Evolutionary conservation across 192 early-diverging fungal genomes (phyloP).

Genomic region (Chytriomyces hyalinus): DNA sequence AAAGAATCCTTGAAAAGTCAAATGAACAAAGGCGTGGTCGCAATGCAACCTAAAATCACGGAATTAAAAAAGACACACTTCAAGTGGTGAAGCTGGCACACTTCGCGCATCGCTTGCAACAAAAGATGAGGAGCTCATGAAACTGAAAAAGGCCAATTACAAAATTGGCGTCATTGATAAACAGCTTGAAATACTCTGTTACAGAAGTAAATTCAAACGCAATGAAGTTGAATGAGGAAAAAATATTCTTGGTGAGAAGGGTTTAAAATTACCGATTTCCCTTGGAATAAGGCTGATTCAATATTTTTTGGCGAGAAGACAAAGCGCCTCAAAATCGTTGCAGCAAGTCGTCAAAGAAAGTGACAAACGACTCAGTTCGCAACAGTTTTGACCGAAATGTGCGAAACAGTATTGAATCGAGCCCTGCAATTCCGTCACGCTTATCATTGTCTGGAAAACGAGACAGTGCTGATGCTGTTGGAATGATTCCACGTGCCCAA

Average conservation of each 20-base stretch:
- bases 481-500: background rate
- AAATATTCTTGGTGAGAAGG: background rate
- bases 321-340: conserved; percentile 16
- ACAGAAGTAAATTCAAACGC: background rate
- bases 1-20: too few relatives aligned
- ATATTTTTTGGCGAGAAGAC: background rate
- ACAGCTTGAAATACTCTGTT: background rate
- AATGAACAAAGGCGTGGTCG: too few relatives aligned
- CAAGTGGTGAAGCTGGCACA: background rate
- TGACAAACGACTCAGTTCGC: background rate
- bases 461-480: background rate
- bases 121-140: background rate
- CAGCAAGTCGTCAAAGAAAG: background rate
- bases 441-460: background rate
- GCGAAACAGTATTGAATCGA: background rate
- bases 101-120: background rate
- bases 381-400: background rate
- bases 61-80: background rate
- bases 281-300: background rate
- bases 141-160: background rate
- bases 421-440: background rate
- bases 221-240: background rate
- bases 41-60: background rate
- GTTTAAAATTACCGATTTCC: too few relatives aligned
- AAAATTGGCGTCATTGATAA: background rate